Conservation (phyloP, 192 early-diverging fungal species). For the Rhizophagus sp. region DNA sequence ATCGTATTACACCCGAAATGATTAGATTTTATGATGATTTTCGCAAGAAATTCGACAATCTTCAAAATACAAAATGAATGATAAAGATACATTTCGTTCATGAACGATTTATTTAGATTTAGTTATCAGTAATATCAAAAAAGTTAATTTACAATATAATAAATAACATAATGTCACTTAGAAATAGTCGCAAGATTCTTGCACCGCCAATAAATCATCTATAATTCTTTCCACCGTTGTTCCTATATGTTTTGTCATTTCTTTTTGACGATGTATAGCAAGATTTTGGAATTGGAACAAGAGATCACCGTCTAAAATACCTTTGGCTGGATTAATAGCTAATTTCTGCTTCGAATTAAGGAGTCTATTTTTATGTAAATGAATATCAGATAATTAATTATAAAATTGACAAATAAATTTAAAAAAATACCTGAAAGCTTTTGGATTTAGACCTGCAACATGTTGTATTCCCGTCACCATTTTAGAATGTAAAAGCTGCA, state of each 20-base stretch:
- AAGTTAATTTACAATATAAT: neutral
- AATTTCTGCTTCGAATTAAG: constrained; percentile 62
- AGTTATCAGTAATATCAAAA: neutral
- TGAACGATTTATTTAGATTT: no score
- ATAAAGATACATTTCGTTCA: no score
- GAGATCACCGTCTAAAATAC: constrained; percentile 85
- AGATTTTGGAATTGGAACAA: constrained; percentile 72
- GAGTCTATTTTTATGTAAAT: constrained; percentile 23
- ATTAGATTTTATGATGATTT: constrained; percentile 86
- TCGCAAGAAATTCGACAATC: constrained; percentile 42
- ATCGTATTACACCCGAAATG: constrained; percentile 89
- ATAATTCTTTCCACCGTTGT: constrained; percentile 78
- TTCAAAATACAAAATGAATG: no score
- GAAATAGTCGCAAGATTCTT: constrained; percentile 69
- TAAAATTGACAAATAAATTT: constrained; percentile 28
- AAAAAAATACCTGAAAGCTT: constrained; percentile 72
- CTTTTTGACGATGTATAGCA: constrained; percentile 69
- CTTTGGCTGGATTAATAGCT: constrained; percentile 71
- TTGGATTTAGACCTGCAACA: constrained; percentile 87
- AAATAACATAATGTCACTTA: constrained; percentile 36
- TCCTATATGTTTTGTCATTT: constrained; percentile 89
- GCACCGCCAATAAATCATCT: constrained; percentile 75
- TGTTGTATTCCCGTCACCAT: constrained; percentile 83
- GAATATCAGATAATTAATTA: neutral
- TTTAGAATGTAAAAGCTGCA: constrained; percentile 80